These are phyloP conservation scores for Heliosperma pusillum DNA, from an alignment of 148 eudicot species.

Conservation along the genomic window DNA sequence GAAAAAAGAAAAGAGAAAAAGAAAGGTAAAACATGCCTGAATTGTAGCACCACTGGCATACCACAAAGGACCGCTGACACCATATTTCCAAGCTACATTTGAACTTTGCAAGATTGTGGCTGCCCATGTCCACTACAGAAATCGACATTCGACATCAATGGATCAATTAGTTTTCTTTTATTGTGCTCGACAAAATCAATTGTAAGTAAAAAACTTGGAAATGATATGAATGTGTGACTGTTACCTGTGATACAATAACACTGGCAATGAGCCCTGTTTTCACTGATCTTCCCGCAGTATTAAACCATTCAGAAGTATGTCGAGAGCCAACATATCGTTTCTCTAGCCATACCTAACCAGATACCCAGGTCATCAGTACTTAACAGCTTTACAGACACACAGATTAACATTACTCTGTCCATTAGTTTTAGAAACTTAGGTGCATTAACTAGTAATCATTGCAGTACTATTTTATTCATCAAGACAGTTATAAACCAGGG, in stretches of 20 bases:
- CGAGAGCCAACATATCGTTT: conserved; percentile 79
- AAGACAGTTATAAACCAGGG: no score
- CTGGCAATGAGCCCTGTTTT: conserved; percentile 96
- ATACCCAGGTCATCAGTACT: not conserved
- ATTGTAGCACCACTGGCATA: conserved; percentile 95
- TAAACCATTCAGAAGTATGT: conserved; percentile 96
- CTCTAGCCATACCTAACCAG: conserved; percentile 78
- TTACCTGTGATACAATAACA: conserved; percentile 90
- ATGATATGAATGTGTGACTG: not conserved
- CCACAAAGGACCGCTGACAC: conserved; percentile 97
- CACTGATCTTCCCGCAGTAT: conserved; percentile 95
- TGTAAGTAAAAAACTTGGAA: not conserved
- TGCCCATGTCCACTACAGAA: conserved; percentile 91
- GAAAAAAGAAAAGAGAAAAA: not conserved
- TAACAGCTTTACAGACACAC: no score
- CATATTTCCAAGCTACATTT: conserved; percentile 96
- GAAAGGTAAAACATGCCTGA: conserved; percentile 46
- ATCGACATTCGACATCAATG: conserved; percentile 3
- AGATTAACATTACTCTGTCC: not conserved
- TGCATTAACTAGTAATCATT: not conserved
- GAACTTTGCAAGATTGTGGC: conserved; percentile 96
- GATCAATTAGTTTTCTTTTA: not conserved
- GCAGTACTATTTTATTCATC: no score
- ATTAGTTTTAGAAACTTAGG: not conserved
- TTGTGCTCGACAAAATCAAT: not conserved